Evolutionary conservation across 169 alveolate genomes (phyloP).

Genomic region (Condylostoma magnum): DNA sequence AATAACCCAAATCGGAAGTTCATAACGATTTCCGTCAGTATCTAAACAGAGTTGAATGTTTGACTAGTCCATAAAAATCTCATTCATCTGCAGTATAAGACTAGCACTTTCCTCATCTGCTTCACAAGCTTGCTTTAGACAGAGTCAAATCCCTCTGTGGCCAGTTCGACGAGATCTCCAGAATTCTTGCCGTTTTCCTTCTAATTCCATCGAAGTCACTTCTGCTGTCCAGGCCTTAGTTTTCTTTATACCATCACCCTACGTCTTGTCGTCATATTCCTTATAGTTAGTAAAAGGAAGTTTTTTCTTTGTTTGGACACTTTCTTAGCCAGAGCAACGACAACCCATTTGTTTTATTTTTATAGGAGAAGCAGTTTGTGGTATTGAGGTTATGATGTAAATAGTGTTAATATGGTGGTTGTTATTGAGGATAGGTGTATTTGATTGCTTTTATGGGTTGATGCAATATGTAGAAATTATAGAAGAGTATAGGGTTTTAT

Average conservation of each 20-base stretch:
- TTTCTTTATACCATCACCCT: constrained; percentile 21
- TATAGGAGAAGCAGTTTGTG: too few relatives aligned
- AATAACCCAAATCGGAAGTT: constrained; percentile 19
- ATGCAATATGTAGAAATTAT: too few relatives aligned
- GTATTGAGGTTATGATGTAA: too few relatives aligned
- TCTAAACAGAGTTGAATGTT: constrained; percentile 1
- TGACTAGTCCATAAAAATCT: not conserved
- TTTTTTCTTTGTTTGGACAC: too few relatives aligned
- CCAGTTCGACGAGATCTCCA: constrained; percentile 28
- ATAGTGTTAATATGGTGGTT: too few relatives aligned
- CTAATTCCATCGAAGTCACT: not conserved
- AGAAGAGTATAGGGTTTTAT: too few relatives aligned
- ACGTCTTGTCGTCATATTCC: not conserved
- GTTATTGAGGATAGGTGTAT: too few relatives aligned
- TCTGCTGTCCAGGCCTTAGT: constrained; percentile 21
- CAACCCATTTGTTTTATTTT: too few relatives aligned
- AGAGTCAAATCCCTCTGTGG: constrained; percentile 5
- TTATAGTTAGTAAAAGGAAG: too few relatives aligned
- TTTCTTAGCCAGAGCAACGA: too few relatives aligned
- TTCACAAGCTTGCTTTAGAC: constrained; percentile 16
- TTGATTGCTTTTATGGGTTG: too few relatives aligned
- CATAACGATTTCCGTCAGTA: constrained; percentile 23
- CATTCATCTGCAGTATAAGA: constrained; percentile 13
- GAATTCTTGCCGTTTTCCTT: constrained; percentile 20
- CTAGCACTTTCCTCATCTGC: constrained; percentile 26